Conservation (phyloP, 257 asterid genomes). For the Mentha longifolia region DNA sequence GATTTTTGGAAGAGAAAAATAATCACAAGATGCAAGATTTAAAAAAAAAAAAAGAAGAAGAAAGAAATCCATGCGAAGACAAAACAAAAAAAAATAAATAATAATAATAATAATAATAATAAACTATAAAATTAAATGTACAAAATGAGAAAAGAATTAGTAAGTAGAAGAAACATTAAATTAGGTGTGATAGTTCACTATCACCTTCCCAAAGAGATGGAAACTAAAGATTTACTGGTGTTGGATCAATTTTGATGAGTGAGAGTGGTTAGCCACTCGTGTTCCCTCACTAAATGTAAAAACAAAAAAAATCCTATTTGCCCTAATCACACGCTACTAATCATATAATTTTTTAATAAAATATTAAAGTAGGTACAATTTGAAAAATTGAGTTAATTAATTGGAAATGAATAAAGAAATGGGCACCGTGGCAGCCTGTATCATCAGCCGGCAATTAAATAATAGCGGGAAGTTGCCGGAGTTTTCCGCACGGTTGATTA, state of each 20-base stretch:
- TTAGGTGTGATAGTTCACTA: slow-evolving; percentile 33
- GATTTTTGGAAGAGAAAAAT: neutral
- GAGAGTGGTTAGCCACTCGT: slow-evolving; percentile 48
- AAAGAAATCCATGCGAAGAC: slow-evolving; percentile 16
- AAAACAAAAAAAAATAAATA: neutral
- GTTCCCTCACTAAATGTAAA: slow-evolving; percentile 37
- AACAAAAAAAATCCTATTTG: slow-evolving; percentile 31
- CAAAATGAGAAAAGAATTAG: neutral
- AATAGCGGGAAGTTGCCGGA: slow-evolving; percentile 44
- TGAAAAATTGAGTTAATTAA: slow-evolving; percentile 18
- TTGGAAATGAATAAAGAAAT: slow-evolving; percentile 30
- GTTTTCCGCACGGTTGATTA: slow-evolving; percentile 33
- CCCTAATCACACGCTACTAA: slow-evolving; percentile 52
- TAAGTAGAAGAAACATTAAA: slow-evolving; percentile 15
- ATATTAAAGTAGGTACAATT: slow-evolving; percentile 33
- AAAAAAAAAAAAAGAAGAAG: no score
- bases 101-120: no score
- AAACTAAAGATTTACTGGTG: slow-evolving; percentile 24
- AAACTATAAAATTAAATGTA: neutral
- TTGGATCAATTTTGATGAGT: slow-evolving; percentile 24
- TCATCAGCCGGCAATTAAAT: slow-evolving; percentile 60
- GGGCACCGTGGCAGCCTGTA: slow-evolving; percentile 41
- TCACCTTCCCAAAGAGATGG: slow-evolving; percentile 38
- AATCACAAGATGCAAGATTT: neutral
- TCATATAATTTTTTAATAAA: neutral